These are phyloP conservation scores for Rhypophila decipiens DNA, from an alignment of 495 filamentous ascomycete genomes.

Conservation along the genomic window DNA sequence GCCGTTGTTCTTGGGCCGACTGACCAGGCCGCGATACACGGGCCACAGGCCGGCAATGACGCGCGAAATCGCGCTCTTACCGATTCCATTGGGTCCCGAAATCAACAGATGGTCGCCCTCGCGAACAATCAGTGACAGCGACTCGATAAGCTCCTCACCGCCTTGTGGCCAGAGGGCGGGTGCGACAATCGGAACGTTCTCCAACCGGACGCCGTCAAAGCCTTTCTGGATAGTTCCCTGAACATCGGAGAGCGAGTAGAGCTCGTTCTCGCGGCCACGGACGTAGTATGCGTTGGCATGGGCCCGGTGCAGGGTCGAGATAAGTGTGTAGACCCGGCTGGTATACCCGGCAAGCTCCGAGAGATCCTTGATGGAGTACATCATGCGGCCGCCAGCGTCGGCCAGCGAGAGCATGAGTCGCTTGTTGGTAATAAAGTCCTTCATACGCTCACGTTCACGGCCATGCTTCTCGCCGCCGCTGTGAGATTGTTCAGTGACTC, in stretches of 20 bases:
- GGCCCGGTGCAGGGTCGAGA: conserved; percentile 88
- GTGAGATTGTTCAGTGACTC: conserved; percentile 54
- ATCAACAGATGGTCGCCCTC: conserved; percentile 90
- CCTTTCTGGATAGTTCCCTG: conserved; percentile 90
- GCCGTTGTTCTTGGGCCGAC: conserved; percentile 70
- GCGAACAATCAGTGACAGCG: conserved; percentile 77
- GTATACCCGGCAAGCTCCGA: conserved; percentile 94
- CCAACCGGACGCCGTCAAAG: conserved; percentile 88
- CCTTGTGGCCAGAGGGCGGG: conserved; percentile 77
- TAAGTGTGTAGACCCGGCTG: conserved; percentile 89
- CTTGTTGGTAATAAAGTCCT: conserved; percentile 99
- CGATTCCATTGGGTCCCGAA: conserved; percentile 90
- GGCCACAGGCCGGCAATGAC: conserved; percentile 95
- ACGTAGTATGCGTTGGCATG: conserved; percentile 83
- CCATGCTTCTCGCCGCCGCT: conserved; percentile 38
- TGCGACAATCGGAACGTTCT: conserved; percentile 88
- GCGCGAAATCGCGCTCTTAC: conserved; percentile 84
- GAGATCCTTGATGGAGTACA: conserved; percentile 99
- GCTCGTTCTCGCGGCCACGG: conserved; percentile 62
- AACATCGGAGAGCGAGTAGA: conserved; percentile 81
- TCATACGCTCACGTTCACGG: conserved; percentile 81
- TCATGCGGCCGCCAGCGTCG: conserved; percentile 94
- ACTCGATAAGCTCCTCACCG: conserved; percentile 86
- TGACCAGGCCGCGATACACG: conserved; percentile 84
- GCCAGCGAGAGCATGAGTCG: conserved; percentile 96